phyloP scores from a whole-genome alignment of 129 eudicot genomes.

The Sambucus nigra region DNA sequence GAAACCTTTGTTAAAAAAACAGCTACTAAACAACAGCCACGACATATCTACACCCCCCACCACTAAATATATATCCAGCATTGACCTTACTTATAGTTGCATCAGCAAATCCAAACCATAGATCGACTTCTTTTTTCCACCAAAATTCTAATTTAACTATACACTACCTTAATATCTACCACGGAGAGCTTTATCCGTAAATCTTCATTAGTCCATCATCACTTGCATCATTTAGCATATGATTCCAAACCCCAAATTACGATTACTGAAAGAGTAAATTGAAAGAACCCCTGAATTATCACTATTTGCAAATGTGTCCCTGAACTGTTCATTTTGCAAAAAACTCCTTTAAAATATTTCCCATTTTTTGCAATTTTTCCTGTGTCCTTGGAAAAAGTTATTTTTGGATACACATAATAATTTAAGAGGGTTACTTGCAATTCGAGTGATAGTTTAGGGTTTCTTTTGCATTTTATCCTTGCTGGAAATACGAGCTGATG shows the following conservation, averaged over 20 bases:
- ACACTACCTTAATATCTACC: constrained; percentile 7
- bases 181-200: neutral
- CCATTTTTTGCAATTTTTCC: no score
- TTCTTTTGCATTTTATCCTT: neutral
- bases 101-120: constrained; percentile 4
- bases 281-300: no score
- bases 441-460: no score
- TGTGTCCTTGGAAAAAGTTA: no score
- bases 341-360: no score
- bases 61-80: constrained; percentile 7
- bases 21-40: constrained; percentile 7
- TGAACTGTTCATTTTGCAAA: no score
- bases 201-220: neutral
- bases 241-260: no score
- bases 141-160: neutral
- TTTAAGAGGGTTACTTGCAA: no score
- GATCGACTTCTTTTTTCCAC: neutral
- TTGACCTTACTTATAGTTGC: neutral
- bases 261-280: no score
- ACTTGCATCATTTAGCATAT: neutral
- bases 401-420: no score
- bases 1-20: constrained; percentile 14
- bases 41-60: constrained; percentile 12
- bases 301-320: no score
- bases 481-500: constrained; percentile 48